Base-by-base conservation (phyloP, 495 filamentous ascomycete genomes). In the Podospora pseudopauciseta region DNA sequence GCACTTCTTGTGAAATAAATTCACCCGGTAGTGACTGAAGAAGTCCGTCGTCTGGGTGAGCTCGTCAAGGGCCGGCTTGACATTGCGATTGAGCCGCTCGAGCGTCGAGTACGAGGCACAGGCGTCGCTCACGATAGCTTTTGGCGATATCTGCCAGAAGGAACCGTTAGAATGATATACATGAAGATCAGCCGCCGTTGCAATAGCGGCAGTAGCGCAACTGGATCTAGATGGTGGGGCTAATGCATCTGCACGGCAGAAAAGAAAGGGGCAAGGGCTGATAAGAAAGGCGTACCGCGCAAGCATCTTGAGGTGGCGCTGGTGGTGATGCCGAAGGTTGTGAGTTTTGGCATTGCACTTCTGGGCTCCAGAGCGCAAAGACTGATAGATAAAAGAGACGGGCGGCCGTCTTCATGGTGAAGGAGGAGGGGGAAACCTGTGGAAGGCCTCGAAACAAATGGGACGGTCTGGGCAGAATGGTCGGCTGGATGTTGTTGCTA, bases 11-110 rank as follows among this genome's bases (percentile, higher is more conserved):
- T 96, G 90, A 76, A 92, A 99, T n/a, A 99, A 87, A 78, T 97
- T 97, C 23, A 99, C 81, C 28, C 95, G 91, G 79, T 98, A 99
- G 76, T 98, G 92, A 65, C 93, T 91, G 79, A 99, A 99, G 84
- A 97, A 99, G 78, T 99, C 95, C 73, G 94, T 96, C 62, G 90
- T 88, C 76, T 87, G 87, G 0, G 92, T 95, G 55, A 99, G 84
- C 4, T 90, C 87, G 73, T 91, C 85, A 60, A 99, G 80, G n/a
- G 88, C 86, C n/a, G 92, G 89, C 73, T 88, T 88, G 60, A 98
- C 84, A 62, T 87, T 85, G 67, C 85, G 80, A 77, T 98, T 99
- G 7, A 98, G 83, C 23, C 81, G 77, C 73, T 99, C 93, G 79
- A 99, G 89, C 28, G 90, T 92, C 60, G 89, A 89, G 77, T 96